Conservation (phyloP, 1,284 basidiomycete species). For the Ustanciosporium gigantosporum region DNA sequence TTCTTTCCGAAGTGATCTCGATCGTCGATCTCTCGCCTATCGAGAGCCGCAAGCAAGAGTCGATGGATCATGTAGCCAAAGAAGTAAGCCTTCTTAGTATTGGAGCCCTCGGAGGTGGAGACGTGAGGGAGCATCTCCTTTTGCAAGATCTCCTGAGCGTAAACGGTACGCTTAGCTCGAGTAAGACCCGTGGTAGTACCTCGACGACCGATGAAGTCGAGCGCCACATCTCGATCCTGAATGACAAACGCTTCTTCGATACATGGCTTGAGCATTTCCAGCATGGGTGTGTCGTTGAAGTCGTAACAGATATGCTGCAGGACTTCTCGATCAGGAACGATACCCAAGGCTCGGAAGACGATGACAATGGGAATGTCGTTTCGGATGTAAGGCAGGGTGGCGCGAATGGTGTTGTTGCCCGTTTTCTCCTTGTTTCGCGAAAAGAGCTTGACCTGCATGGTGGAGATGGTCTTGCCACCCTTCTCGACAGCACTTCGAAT, state of each 20-base stretch:
- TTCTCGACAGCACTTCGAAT: slow-evolving; percentile 98
- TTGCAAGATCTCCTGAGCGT: slow-evolving; percentile 96
- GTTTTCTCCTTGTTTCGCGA: slow-evolving; percentile 83
- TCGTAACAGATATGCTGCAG: slow-evolving; percentile 99
- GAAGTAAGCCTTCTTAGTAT: slow-evolving; percentile 99
- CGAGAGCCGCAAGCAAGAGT: slow-evolving; percentile 86
- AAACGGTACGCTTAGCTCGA: slow-evolving; percentile 86
- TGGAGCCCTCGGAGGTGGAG: slow-evolving; percentile 91
- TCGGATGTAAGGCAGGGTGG: slow-evolving; percentile 96
- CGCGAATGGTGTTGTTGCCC: slow-evolving; percentile 86
- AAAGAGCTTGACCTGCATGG: slow-evolving; percentile 98
- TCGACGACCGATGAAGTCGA: slow-evolving; percentile 98
- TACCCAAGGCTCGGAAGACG: slow-evolving; percentile 95
- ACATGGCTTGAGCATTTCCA: slow-evolving; percentile 98
- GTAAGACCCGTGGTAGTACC: slow-evolving; percentile 93
- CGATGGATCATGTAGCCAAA: slow-evolving; percentile 99
- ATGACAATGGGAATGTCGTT: slow-evolving; percentile 99
- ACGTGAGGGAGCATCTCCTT: slow-evolving; percentile 99
- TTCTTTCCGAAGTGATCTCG: slow-evolving; percentile 99
- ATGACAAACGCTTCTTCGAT: slow-evolving; percentile 98
- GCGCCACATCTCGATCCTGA: slow-evolving; percentile 84
- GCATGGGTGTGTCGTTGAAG: slow-evolving; percentile 89
- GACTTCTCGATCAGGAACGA: slow-evolving; percentile 96
- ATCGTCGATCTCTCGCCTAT: slow-evolving; percentile 93
- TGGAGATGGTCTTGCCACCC: slow-evolving; percentile 96